Evolutionary conservation across 305 asterid genomes (phyloP), one percentile per base, ranked within the genome.

Genomic region (Monarda citriodora): DNA sequence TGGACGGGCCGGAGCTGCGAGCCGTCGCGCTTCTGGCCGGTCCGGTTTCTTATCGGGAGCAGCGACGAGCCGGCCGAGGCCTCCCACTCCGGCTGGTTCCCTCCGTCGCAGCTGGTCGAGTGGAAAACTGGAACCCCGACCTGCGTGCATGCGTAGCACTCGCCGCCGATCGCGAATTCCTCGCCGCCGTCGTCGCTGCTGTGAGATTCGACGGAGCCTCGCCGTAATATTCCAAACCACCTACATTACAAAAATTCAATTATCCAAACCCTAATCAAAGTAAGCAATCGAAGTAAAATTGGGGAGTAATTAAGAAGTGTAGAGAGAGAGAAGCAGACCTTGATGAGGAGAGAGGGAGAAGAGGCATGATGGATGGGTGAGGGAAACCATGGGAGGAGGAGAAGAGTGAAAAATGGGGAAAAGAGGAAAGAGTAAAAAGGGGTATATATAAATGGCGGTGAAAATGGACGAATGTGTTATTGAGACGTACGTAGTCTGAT

Each of bases 41-140:
- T 5, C 51, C 87, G 87, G 72, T 76, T 60, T 17, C 66, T 72
- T 34, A 85, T 85, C 4, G 96, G 96, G 63, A 80, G 71, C 17
- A 89, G 12, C 12, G 98, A 91, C 2, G 96, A 88, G 48, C 98
- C 97, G 70, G 98, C 96, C 10, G 92, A 79, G 15, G 97, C 98
- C 63, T 86, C 98, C 97, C 92, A 91, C 59, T 82, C 88, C 4
- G 92, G 96, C 54, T 75, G 89, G 81, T 76, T 65, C 10, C 89
- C 91, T 1, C 58, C 47, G 82, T 91, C 96, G 78, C 95, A 89
- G 74, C 91, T 84, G 50, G 95, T 86, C 72, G 97, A 91, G 91
- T 91, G 98, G 86, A 86, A 91, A 52, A 69, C 88, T 25, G 98
- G 96, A 13, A 77, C 86, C 0, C 98, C 97, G 42, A 74, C 87